A percentile compares a stretch with the other conserved stretches of the same genome.
phyloP scores from a whole-genome alignment of 202 grass and related monocot genomes.

The Dendrocalamus latiflorus region DNA sequence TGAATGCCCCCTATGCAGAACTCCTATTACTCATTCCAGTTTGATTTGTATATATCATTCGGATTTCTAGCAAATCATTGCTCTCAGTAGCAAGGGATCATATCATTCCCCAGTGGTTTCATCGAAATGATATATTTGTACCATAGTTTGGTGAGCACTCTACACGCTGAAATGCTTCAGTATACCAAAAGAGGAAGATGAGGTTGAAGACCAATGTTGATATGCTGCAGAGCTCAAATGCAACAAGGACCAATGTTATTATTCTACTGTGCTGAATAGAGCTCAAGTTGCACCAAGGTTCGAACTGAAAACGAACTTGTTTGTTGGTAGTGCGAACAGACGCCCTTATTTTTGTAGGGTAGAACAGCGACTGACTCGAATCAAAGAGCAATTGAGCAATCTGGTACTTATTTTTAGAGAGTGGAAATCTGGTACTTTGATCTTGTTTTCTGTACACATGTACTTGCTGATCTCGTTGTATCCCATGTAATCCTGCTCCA shows the following conservation, averaged over 20 bases:
- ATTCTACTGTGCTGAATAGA: neutral
- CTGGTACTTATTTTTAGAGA: neutral
- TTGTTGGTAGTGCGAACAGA: neutral
- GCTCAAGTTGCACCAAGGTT: neutral
- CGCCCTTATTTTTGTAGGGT: slow-evolving; percentile 29
- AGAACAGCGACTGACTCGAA: slow-evolving; percentile 1
- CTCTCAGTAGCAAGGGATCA: neutral
- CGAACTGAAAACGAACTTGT: neutral
- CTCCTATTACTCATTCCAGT: slow-evolving; percentile 86
- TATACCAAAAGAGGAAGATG: neutral
- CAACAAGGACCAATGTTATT: neutral
- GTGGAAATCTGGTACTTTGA: neutral
- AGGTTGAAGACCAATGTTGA: neutral
- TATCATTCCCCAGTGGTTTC: neutral
- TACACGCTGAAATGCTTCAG: neutral
- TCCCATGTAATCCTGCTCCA: no score
- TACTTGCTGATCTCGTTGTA: neutral
- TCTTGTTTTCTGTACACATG: neutral
- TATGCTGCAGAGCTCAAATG: slow-evolving; percentile 22
- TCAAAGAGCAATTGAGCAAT: neutral
- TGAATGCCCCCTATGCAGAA: slow-evolving; percentile 90
- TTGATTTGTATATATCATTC: slow-evolving; percentile 98
- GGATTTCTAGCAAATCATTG: slow-evolving; percentile 63
- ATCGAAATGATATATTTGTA: neutral
- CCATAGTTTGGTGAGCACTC: neutral